phyloP scores from a whole-genome alignment of 495 filamentous ascomycete species.

The Penicillium atrosanguineum region DNA sequence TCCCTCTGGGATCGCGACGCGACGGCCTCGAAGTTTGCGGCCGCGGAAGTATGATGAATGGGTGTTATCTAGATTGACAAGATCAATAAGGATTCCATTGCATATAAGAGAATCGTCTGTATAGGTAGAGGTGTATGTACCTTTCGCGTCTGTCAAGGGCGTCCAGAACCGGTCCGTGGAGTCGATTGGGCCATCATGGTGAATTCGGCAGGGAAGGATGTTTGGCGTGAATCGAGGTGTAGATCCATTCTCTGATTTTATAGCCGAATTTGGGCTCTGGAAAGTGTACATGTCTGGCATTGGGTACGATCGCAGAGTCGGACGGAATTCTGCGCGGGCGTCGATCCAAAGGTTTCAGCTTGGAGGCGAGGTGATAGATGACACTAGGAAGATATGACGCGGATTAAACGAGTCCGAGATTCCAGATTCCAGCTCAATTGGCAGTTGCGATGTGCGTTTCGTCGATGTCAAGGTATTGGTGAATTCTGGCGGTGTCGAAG shows the following conservation, averaged over 20 bases:
- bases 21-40: slow-evolving; percentile 70
- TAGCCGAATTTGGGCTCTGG: slow-evolving; percentile 25
- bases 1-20: slow-evolving; percentile 65
- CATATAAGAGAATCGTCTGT: background rate
- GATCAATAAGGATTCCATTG: slow-evolving; percentile 2
- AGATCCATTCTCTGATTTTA: slow-evolving; percentile 12
- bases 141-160: slow-evolving; percentile 45
- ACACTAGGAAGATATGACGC: background rate
- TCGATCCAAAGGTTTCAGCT: background rate
- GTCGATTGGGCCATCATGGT: slow-evolving; percentile 71
- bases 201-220: slow-evolving; percentile 79
- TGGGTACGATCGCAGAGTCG: slow-evolving; percentile 3
- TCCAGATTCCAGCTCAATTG: background rate
- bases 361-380: background rate
- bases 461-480: background rate
- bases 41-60: slow-evolving; percentile 76
- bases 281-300: slow-evolving; percentile 42
- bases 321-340: background rate
- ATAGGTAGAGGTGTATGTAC: slow-evolving; percentile 21
- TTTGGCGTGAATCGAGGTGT: slow-evolving; percentile 57
- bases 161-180: slow-evolving; percentile 71
- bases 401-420: background rate
- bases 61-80: slow-evolving; percentile 35
- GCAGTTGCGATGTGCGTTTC: background rate
- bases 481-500: slow-evolving; percentile 7